Evolutionary conservation across 768 basidiomycete genomes (phyloP).

Genomic region (Leccinum aurantiacum): DNA sequence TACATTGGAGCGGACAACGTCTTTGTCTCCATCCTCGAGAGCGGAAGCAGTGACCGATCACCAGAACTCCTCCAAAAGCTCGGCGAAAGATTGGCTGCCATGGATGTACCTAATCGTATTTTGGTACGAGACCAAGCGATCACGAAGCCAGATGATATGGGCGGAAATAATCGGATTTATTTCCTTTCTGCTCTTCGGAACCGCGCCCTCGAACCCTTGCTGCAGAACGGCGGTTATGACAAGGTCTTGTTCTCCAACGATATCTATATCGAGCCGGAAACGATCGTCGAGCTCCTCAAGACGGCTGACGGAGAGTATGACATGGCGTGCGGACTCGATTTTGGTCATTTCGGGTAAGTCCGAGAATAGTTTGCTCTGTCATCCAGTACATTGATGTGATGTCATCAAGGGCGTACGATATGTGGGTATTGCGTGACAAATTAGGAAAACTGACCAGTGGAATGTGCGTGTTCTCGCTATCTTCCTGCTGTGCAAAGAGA

Average conservation of each 20-base stretch:
- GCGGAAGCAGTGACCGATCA: slow-evolving; percentile 26
- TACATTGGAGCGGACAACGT: slow-evolving; percentile 44
- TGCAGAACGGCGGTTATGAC: slow-evolving; percentile 36
- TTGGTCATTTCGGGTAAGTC: slow-evolving; percentile 32
- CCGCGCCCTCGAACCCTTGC: slow-evolving; percentile 41
- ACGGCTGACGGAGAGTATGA: slow-evolving; percentile 41
- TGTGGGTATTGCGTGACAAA: slow-evolving; percentile 26
- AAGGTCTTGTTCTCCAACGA: slow-evolving; percentile 45
- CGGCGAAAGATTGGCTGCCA: slow-evolving; percentile 7
- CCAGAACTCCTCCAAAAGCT: slow-evolving; percentile 12
- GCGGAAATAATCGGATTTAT: not conserved
- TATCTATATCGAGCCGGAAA: slow-evolving; percentile 41
- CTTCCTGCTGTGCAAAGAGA: not conserved
- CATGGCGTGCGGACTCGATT: slow-evolving; percentile 45
- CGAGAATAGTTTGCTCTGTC: slow-evolving; percentile 9
- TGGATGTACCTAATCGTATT: slow-evolving; percentile 17
- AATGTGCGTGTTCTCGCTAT: slow-evolving; percentile 6
- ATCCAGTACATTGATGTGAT: not conserved
- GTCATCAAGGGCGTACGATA: slow-evolving; percentile 21
- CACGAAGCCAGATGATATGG: slow-evolving; percentile 6
- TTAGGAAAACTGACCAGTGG: slow-evolving; percentile 14
- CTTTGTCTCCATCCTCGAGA: slow-evolving; percentile 44
- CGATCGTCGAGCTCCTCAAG: slow-evolving; percentile 39
- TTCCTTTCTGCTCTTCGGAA: slow-evolving; percentile 36
- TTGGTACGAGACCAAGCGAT: slow-evolving; percentile 10